A percentile compares a stretch with the other conserved stretches of the same genome.
Conservation (phyloP, 768 basidiomycete genomes). For the Lentinula raphanica region DNA sequence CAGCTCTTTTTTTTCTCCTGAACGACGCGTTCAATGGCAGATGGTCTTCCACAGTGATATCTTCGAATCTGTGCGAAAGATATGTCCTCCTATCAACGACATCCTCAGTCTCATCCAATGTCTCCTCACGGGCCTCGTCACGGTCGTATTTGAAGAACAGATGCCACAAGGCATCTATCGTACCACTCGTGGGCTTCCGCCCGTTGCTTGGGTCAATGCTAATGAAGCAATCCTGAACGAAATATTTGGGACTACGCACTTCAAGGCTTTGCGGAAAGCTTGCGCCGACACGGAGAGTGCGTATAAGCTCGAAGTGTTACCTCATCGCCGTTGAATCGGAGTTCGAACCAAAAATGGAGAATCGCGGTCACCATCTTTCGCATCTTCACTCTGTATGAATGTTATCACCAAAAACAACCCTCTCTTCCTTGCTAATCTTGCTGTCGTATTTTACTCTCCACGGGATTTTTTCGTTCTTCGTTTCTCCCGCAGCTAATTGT, state of each 20-base stretch:
- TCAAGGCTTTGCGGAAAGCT: constrained; percentile 65
- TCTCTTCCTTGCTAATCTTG: not conserved
- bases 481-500: constrained; percentile 1
- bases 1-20: constrained; percentile 81
- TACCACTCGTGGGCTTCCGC: constrained; percentile 74
- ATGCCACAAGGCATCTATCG: constrained; percentile 65
- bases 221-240: constrained; percentile 65
- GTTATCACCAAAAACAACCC: not conserved
- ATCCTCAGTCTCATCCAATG: constrained; percentile 67
- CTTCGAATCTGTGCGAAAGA: constrained; percentile 65
- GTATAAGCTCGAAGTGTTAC: constrained; percentile 67
- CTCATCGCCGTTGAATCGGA: constrained; percentile 27
- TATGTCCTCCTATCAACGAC: constrained; percentile 64
- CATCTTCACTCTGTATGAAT: not conserved
- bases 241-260: constrained; percentile 71
- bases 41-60: constrained; percentile 84
- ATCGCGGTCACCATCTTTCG: not conserved
- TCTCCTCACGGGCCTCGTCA: constrained; percentile 67
- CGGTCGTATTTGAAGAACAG: constrained; percentile 70
- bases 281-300: constrained; percentile 66
- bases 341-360: not conserved
- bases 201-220: constrained; percentile 69
- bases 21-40: constrained; percentile 81
- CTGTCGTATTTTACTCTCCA: constrained; percentile 1
- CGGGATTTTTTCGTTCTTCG: not conserved